Percentiles rank a stretch among this genome's conserved stretches.
These are phyloP conservation scores for Bisporella sp. DNA, from an alignment of 2,329 filamentous ascomycete species.

Conservation along the genomic window DNA sequence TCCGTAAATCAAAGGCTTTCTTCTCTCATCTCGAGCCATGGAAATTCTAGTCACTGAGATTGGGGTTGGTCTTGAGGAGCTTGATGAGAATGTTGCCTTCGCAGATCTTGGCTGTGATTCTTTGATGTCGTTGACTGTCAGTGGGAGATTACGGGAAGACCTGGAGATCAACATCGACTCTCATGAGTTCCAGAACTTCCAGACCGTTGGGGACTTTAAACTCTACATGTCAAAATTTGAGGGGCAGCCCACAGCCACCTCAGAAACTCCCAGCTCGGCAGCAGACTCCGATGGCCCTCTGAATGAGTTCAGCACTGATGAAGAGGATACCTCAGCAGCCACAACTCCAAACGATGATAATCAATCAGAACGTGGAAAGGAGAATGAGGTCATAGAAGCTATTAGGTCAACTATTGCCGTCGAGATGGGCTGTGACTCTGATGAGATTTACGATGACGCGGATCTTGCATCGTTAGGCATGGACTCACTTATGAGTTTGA, in stretches of 20 bases:
- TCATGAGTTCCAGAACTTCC: conserved; percentile 33
- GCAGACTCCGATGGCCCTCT: not conserved
- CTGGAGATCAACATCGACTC: conserved; percentile 44
- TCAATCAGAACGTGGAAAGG: conserved; percentile 41
- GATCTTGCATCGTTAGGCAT: conserved; percentile 51
- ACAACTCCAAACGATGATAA: conserved; percentile 48
- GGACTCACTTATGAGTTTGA: conserved; percentile 51
- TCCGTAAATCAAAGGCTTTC: conserved; percentile 44
- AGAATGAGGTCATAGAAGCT: conserved; percentile 40
- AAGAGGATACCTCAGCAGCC: conserved; percentile 41
- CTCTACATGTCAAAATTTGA: conserved; percentile 35
- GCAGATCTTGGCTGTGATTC: conserved; percentile 54
- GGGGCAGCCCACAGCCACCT: conserved; percentile 5
- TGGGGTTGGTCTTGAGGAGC: conserved; percentile 45
- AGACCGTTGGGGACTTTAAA: conserved; percentile 48
- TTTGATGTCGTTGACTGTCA: conserved; percentile 52
- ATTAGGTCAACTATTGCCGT: conserved; percentile 62
- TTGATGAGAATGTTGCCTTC: conserved; percentile 50
- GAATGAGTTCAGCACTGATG: conserved; percentile 30
- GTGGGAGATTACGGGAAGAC: conserved; percentile 49
- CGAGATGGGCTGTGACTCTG: conserved; percentile 65
- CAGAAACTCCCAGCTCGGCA: not conserved
- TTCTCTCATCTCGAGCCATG: conserved; percentile 40
- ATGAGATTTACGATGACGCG: conserved; percentile 49
- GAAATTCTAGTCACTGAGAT: conserved; percentile 50